Percentiles rank a stretch among this genome's conserved stretches.
Conservation (phyloP, 345 rosid genomes). For the Brassica incana region DNA sequence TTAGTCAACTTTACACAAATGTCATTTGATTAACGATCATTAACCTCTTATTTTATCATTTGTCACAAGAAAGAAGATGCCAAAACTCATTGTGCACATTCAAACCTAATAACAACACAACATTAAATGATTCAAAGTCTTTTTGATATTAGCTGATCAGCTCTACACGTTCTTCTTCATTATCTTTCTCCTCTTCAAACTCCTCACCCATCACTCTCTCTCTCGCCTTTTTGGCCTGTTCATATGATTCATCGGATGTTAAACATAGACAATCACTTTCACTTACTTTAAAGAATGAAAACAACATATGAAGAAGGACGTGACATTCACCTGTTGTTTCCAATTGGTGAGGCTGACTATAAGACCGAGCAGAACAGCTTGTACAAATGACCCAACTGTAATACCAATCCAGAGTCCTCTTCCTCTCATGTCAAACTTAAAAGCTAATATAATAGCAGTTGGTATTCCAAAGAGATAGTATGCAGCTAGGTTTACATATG, state of each 20-base stretch:
- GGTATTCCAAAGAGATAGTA: constrained; percentile 40
- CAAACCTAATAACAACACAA: not conserved
- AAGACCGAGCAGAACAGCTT: constrained; percentile 1
- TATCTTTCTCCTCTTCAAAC: not conserved
- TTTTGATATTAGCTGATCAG: not conserved
- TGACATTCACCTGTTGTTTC: not conserved
- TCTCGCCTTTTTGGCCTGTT: constrained; percentile 33
- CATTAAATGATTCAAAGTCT: not conserved
- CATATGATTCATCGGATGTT: not conserved
- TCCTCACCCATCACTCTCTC: constrained; percentile 25
- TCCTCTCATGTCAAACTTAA: constrained; percentile 33
- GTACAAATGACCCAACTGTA: constrained; percentile 31
- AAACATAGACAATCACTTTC: not conserved
- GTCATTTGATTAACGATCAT: not conserved
- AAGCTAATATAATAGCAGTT: constrained; percentile 29
- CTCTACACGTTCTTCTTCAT: not conserved
- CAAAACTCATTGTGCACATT: not conserved
- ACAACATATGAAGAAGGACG: not conserved
- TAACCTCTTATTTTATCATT: not conserved
- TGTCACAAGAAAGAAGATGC: not conserved
- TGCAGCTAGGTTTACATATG: constrained; percentile 35
- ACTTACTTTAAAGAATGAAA: not conserved
- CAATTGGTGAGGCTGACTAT: not conserved
- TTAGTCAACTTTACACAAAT: not conserved
- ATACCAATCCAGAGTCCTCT: constrained; percentile 40